These are phyloP conservation scores for Citrullus amarus DNA, from an alignment of 306 rosid genomes.

Conservation along the genomic window DNA sequence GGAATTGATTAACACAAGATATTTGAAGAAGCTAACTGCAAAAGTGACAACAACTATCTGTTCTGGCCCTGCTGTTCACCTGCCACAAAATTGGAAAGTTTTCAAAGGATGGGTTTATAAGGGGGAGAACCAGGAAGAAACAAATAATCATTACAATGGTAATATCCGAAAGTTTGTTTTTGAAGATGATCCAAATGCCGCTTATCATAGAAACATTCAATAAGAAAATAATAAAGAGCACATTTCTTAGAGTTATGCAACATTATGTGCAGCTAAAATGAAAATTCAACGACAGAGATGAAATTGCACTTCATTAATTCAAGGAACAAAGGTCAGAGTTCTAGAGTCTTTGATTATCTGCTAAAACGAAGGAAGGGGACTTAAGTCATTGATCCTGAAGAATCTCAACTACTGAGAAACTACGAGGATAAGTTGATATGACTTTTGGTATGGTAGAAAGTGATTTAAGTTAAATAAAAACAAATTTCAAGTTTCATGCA, in stretches of 20 bases:
- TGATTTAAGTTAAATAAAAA: background rate
- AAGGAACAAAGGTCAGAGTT: background rate
- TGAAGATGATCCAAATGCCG: background rate
- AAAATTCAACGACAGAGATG: background rate
- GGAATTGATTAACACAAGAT: conserved; percentile 15
- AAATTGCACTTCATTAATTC: background rate
- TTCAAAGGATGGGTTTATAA: background rate
- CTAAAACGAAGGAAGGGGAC: background rate
- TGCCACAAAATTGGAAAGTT: background rate
- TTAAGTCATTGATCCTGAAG: background rate
- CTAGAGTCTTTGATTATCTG: background rate
- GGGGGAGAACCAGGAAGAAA: background rate
- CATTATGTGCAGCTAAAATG: background rate
- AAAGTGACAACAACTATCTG: conserved; percentile 14
- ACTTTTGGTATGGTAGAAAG: background rate
- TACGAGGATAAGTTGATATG: background rate
- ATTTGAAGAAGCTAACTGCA: conserved; percentile 18
- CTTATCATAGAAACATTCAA: background rate
- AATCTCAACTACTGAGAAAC: background rate
- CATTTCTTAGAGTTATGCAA: background rate
- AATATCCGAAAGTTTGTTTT: background rate
- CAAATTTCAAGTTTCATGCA: background rate
- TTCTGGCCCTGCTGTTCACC: conserved; percentile 35
- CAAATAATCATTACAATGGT: background rate
- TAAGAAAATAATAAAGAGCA: background rate